Conservation (phyloP, 2,329 filamentous ascomycete genomes). For the Myriosclerotinia scirpicola region DNA sequence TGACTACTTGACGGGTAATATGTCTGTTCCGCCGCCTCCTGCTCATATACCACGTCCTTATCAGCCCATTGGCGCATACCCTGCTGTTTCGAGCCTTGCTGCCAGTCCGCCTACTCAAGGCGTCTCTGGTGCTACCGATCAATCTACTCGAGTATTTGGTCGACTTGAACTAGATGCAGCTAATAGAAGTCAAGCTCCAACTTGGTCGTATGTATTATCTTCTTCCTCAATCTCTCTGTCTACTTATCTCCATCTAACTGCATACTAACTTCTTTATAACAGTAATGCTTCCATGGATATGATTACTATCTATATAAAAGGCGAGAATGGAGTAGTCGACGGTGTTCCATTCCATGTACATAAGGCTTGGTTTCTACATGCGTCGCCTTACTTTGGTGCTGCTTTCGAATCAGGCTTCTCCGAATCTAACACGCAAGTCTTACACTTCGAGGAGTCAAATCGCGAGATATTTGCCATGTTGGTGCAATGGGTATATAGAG, state of each 20-base stretch:
- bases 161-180: not conserved
- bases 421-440: constrained; percentile 15
- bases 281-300: not conserved
- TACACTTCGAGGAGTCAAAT: not conserved
- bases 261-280: not conserved
- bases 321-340: not conserved
- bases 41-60: not conserved
- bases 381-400: constrained; percentile 22
- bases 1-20: not conserved
- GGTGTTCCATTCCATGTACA: not conserved
- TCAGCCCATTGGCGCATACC: not conserved
- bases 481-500: not conserved
- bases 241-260: not conserved
- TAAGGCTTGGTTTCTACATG: constrained; percentile 12
- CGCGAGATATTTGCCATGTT: not conserved
- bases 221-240: not conserved
- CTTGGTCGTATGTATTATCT: not conserved
- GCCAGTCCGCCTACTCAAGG: not conserved
- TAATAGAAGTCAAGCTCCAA: not conserved
- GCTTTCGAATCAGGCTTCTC: constrained; percentile 16
- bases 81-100: not conserved
- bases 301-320: not conserved
- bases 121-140: not conserved
- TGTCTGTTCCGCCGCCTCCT: no score
- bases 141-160: no score